A percentile compares a stretch with the other conserved stretches of the same genome.
phyloP scores from a whole-genome alignment of 2,329 filamentous ascomycete species.

The Colletotrichum camelliae region DNA sequence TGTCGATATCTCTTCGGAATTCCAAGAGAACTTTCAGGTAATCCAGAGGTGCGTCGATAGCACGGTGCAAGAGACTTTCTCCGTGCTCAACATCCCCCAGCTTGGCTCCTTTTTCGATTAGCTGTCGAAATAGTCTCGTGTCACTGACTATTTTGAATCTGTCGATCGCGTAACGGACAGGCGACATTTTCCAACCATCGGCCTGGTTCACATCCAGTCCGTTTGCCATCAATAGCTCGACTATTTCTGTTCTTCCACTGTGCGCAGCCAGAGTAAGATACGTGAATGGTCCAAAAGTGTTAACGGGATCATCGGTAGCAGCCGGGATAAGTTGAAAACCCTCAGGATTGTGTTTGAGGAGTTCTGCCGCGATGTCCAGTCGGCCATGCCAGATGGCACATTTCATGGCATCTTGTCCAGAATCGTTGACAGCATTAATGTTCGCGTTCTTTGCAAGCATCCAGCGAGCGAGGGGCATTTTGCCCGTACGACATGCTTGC shows the following conservation, averaged over 20 bases:
- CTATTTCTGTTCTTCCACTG: not conserved
- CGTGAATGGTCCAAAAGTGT: fast-evolving
- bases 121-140: not conserved
- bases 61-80: not conserved
- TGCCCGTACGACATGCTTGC: not conserved
- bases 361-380: not conserved
- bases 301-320: not conserved
- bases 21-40: not conserved
- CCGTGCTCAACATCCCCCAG: not conserved
- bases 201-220: not conserved
- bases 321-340: not conserved
- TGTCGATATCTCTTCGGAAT: not conserved
- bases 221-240: not conserved
- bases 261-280: not conserved
- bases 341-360: not conserved
- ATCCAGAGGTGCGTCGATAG: not conserved
- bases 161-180: not conserved
- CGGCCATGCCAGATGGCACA: not conserved
- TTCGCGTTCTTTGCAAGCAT: fast-evolving
- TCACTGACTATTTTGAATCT: not conserved
- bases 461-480: not conserved
- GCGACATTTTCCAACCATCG: not conserved
- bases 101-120: not conserved
- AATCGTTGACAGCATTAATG: not conserved
- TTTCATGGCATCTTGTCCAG: not conserved